Evolutionary conservation across 805 yeast genomes (phyloP).

Genomic region (Ogataea chonburiensis): DNA sequence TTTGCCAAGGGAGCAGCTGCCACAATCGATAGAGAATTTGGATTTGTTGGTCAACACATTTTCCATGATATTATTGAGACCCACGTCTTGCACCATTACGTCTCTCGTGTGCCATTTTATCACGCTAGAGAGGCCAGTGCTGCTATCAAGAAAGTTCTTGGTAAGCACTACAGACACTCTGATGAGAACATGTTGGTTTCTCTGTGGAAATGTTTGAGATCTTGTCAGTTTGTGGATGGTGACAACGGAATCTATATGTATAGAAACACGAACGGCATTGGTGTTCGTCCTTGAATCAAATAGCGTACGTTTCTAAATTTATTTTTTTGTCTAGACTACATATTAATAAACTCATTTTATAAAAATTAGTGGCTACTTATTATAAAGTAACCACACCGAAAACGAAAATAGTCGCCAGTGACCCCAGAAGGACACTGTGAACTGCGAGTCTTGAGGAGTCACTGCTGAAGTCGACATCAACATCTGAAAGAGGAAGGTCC

Average conservation of each 20-base stretch:
- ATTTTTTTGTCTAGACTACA: constrained; percentile 7
- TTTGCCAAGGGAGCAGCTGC: constrained; percentile 69
- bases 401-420: constrained; percentile 15
- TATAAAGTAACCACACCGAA: constrained; percentile 20
- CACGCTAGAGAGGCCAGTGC: constrained; percentile 52
- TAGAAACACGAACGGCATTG: constrained; percentile 54
- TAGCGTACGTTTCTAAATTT: neutral
- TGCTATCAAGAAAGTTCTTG: constrained; percentile 53
- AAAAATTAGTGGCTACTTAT: constrained; percentile 1
- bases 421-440: constrained; percentile 15
- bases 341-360: constrained; percentile 5
- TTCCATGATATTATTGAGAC: constrained; percentile 61
- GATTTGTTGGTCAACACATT: constrained; percentile 54
- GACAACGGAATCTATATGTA: constrained; percentile 64
- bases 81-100: constrained; percentile 56
- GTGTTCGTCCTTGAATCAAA: constrained; percentile 33
- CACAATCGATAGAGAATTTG: constrained; percentile 61
- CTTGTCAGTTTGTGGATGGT: constrained; percentile 73
- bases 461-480: constrained; percentile 23
- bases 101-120: constrained; percentile 55
- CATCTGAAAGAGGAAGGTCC: constrained; percentile 23
- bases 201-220: constrained; percentile 57
- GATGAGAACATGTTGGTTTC: constrained; percentile 58
- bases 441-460: constrained; percentile 14
- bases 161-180: constrained; percentile 46